A percentile compares a stretch with the other conserved stretches of the same genome.
phyloP scores from a whole-genome alignment of 768 basidiomycete genomes.

The Crepidotus variabilis region DNA sequence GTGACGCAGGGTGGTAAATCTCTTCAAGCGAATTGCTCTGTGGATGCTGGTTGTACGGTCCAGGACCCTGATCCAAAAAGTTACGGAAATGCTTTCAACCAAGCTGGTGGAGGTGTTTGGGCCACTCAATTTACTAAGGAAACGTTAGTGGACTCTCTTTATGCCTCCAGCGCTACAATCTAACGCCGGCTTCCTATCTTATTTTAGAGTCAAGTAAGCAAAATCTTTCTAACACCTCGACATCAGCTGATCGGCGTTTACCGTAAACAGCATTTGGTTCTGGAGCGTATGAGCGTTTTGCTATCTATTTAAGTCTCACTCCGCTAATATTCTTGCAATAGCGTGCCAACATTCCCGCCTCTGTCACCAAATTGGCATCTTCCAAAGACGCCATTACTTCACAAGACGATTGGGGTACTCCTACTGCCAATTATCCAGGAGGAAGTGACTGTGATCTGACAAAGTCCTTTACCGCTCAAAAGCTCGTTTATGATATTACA shows the following conservation, averaged over 20 bases:
- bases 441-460: conserved; percentile 35
- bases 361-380: conserved; percentile 23
- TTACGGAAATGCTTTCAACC: conserved; percentile 44
- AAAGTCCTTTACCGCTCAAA: conserved; percentile 40
- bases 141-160: conserved; percentile 24
- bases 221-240: background rate
- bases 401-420: conserved; percentile 38
- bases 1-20: conserved; percentile 28
- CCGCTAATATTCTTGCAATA: conserved; percentile 11
- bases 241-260: background rate
- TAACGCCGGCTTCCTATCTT: background rate
- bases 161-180: background rate
- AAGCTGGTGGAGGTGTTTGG: conserved; percentile 51
- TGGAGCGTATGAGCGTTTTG: conserved; percentile 34
- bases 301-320: no score
- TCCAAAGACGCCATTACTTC: conserved; percentile 27
- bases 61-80: conserved; percentile 38
- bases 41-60: conserved; percentile 40
- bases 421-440: conserved; percentile 36
- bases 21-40: conserved; percentile 26
- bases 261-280: conserved; percentile 37
- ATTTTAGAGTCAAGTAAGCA: conserved; percentile 15
- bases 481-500: conserved; percentile 49
- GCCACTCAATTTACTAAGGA: conserved; percentile 65
- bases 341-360: conserved; percentile 21